These are phyloP conservation scores for Phytophthora citricola DNA, from an alignment of 352 stramenopile genomes.

Conservation along the genomic window DNA sequence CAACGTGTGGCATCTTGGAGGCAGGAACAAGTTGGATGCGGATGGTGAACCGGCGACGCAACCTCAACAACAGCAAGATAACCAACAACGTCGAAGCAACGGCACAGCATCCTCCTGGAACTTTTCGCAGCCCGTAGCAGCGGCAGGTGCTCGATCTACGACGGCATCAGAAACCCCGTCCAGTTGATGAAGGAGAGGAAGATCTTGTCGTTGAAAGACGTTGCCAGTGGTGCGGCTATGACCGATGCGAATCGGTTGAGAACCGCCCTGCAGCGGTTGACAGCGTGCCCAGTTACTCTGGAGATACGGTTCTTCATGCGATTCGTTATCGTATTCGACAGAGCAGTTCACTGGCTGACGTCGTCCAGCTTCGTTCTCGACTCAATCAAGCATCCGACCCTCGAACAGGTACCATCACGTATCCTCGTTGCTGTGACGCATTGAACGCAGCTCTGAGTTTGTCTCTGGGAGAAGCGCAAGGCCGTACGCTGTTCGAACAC, in stretches of 20 bases:
- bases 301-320: slow-evolving; percentile 52
- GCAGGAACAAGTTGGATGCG: slow-evolving; percentile 4
- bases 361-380: slow-evolving; percentile 58
- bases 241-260: slow-evolving; percentile 17
- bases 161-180: slow-evolving; percentile 1
- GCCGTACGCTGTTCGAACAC: slow-evolving; percentile 58
- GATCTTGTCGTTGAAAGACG: slow-evolving; percentile 69
- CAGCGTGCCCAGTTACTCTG: slow-evolving; percentile 13
- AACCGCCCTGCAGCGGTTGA: slow-evolving; percentile 2
- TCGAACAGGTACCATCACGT: slow-evolving; percentile 59
- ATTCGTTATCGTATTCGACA: slow-evolving; percentile 59
- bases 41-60: slow-evolving; percentile 1
- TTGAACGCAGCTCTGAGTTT: slow-evolving; percentile 49
- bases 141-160: slow-evolving; percentile 10
- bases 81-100: slow-evolving; percentile 18
- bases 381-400: slow-evolving; percentile 59
- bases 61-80: slow-evolving; percentile 24
- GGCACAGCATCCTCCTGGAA: slow-evolving; percentile 2
- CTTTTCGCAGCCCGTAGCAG: neutral
- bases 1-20: slow-evolving; percentile 74
- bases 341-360: slow-evolving; percentile 44
- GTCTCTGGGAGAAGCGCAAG: slow-evolving; percentile 49
- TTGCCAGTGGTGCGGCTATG: slow-evolving; percentile 44
- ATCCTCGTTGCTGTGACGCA: slow-evolving; percentile 46
- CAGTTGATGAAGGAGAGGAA: slow-evolving; percentile 37